Conservation (phyloP, 495 filamentous ascomycete species). For the Zalerion maritima region DNA sequence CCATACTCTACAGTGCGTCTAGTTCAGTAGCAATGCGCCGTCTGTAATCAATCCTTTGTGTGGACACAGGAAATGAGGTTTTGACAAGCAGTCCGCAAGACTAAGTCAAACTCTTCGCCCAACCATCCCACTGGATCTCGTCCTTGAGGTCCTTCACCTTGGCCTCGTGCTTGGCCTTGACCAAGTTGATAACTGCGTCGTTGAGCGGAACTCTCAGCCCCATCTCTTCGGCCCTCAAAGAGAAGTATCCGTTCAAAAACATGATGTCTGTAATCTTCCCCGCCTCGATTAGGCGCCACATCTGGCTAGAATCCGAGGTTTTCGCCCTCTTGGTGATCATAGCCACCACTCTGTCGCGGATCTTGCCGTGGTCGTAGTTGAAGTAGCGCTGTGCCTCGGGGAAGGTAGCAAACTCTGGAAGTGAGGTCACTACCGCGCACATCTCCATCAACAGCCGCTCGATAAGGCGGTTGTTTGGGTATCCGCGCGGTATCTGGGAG, state of each 20-base stretch:
- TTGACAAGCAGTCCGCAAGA: no score
- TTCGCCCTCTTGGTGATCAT: constrained; percentile 37
- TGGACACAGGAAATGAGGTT: no score
- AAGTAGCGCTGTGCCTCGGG: constrained; percentile 45
- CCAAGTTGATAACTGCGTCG: constrained; percentile 14
- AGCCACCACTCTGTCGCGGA: constrained; percentile 25
- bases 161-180: constrained; percentile 19
- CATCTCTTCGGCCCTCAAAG: constrained; percentile 50
- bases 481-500: constrained; percentile 50
- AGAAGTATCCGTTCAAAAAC: constrained; percentile 71
- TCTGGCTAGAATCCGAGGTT: constrained; percentile 40
- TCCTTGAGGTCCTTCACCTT: constrained; percentile 6
- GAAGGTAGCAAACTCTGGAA: constrained; percentile 47
- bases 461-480: constrained; percentile 46
- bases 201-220: constrained; percentile 53
- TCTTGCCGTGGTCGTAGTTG: constrained; percentile 24
- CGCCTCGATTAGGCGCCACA: constrained; percentile 43
- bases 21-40: no score
- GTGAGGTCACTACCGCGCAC: constrained; percentile 16
- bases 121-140: no score
- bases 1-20: no score
- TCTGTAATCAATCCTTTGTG: no score
- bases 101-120: no score
- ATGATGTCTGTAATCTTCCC: constrained; percentile 56
- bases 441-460: constrained; percentile 44